phyloP scores from a whole-genome alignment of 495 filamentous ascomycete genomes.

The Aspergillus leporis region DNA sequence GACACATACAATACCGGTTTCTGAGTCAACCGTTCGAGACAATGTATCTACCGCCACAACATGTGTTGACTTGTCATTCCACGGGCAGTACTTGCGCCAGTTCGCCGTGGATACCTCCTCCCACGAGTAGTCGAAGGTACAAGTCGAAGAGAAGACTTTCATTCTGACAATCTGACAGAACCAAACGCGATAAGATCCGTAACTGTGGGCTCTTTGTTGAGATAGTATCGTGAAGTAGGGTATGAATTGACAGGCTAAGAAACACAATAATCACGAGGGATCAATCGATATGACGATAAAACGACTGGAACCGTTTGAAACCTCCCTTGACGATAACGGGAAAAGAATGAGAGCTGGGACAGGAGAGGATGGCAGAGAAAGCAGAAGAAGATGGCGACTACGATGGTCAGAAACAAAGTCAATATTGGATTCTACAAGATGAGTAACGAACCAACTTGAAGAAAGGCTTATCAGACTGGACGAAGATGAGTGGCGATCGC shows the following conservation, averaged over 20 bases:
- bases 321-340: not conserved
- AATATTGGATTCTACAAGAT: constrained; percentile 10
- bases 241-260: not conserved
- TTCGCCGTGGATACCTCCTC: constrained; percentile 98
- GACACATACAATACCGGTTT: constrained; percentile 74
- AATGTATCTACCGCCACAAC: constrained; percentile 94
- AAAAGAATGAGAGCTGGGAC: not conserved
- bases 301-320: not conserved
- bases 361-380: not conserved
- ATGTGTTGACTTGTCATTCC: constrained; percentile 94
- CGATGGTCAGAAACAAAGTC: not conserved
- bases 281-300: not conserved
- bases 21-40: constrained; percentile 73
- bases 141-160: constrained; percentile 89
- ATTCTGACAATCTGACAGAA: constrained; percentile 47
- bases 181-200: not conserved
- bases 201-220: not conserved
- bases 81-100: constrained; percentile 98
- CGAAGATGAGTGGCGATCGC: constrained; percentile 21
- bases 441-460: constrained; percentile 3
- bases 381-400: constrained; percentile 3
- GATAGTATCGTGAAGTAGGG: not conserved
- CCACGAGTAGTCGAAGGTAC: constrained; percentile 96
- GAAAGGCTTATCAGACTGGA: constrained; percentile 13
- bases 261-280: not conserved